phyloP scores from a whole-genome alignment of 2,329 filamentous ascomycete genomes.

The Colletotrichum chrysophilum region DNA sequence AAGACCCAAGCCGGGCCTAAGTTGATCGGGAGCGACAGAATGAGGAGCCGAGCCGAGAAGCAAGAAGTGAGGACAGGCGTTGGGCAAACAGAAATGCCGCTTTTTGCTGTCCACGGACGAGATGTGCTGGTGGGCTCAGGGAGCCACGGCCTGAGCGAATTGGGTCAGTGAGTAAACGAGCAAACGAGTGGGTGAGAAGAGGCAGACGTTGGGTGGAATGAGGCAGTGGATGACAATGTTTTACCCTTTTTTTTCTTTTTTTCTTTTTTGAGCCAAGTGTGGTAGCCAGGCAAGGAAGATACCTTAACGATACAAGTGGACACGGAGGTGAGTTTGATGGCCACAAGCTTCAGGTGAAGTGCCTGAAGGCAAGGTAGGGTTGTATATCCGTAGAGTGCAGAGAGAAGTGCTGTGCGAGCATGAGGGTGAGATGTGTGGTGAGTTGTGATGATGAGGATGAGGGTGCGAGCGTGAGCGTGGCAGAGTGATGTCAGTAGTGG shows the following conservation, averaged over 20 bases:
- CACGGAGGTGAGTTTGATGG: neutral
- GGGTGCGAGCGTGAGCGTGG: neutral
- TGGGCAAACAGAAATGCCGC: neutral
- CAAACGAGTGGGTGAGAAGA: neutral
- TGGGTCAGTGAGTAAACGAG: neutral
- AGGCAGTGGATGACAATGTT: neutral
- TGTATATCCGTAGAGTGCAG: neutral
- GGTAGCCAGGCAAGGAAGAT: neutral
- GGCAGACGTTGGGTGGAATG: neutral
- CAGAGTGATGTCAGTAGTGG: conserved; percentile 14
- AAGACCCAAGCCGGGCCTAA: neutral
- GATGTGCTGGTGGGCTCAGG: neutral
- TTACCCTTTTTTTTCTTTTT: neutral
- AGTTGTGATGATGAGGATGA: neutral
- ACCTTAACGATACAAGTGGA: neutral
- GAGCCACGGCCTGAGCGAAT: neutral
- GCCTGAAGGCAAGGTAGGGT: neutral
- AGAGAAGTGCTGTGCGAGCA: neutral
- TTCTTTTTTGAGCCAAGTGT: neutral
- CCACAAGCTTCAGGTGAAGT: neutral
- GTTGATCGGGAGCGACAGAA: neutral
- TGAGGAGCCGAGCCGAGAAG: conserved; percentile 5
- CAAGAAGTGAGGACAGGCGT: neutral
- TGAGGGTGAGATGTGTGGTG: neutral
- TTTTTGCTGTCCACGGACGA: neutral